Evolutionary conservation across 208 protist species (phyloP), one percentile per base, ranked within the genome.

Genomic region (Leishmania major): DNA sequence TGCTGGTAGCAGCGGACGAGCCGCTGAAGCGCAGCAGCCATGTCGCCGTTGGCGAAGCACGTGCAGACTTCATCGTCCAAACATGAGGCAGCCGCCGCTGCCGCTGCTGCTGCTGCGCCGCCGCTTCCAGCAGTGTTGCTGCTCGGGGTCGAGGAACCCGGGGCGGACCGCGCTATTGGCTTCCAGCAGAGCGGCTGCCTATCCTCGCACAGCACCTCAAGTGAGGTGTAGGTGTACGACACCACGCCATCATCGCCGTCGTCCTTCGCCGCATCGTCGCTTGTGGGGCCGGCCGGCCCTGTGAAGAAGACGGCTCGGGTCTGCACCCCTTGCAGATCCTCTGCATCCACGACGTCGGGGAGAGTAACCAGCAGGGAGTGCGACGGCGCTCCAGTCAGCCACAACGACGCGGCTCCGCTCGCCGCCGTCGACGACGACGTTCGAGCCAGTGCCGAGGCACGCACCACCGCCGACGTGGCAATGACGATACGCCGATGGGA

Each of bases 51-150:
- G 4, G 81, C 91, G 64, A 96, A 85, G 73, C 84, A 83, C 15
- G 91, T 97, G 77, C 88, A 87, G 25, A 94, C 81, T 40, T 94
- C 88, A 77, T 96, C 91, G 83, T 95, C 91, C 62, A 96, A 85
- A n/a, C 78, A 84, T 10, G 75, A 37, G 13, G 67, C 45, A 4
- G 80, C 83, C 43, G 72, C n/a, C 37, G 40, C 51, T 47, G 22
- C 40, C 3, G 40, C 40, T 3, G 37, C 37, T 40, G 37, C 37
- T 40, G 37, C 37, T 40, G 37, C 22, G 22, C 6, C 55, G 2
- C 40, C 55, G 55, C 10, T 55, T 1, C 0, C 53, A 8, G 62
- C 10, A 28, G 80, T 40, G 47, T 31, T 22, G 19, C 31, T 45
- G 40, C 40, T 60, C 28, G 43, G 15, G 37, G 75, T 71, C n/a